Conservation (phyloP, 257 asterid species). For the Eustoma russellianum region DNA sequence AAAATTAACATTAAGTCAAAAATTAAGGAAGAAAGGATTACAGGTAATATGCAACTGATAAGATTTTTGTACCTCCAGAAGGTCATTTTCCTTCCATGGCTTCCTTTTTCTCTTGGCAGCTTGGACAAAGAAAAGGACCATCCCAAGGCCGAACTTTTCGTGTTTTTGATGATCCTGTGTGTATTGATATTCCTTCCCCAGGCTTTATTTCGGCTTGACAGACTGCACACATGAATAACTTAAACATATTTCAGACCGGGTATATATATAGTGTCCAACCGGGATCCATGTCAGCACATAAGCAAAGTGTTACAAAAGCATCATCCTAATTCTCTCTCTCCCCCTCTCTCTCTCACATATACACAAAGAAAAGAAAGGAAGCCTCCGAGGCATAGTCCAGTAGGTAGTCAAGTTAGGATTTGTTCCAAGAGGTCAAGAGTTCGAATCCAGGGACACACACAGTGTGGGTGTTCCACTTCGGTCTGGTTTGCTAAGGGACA, state of each 20-base stretch:
- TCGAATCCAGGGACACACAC: no score
- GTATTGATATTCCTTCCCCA: constrained; percentile 87
- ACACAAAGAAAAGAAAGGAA: constrained; percentile 1
- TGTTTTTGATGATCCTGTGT: constrained; percentile 36
- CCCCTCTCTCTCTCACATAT: not conserved
- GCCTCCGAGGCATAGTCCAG: no score
- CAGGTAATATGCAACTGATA: constrained; percentile 2
- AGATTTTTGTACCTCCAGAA: constrained; percentile 52
- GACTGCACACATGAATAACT: constrained; percentile 88
- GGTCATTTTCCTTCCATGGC: constrained; percentile 95
- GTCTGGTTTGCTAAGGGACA: no score
- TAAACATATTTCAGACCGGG: constrained; percentile 93
- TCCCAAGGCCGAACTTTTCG: constrained; percentile 90
- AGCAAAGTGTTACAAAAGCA: constrained; percentile 1
- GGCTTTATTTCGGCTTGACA: constrained; percentile 95
- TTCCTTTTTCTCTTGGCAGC: constrained; percentile 93
- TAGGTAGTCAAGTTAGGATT: no score
- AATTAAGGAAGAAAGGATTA: not conserved
- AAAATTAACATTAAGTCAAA: constrained; percentile 10
- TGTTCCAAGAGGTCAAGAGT: no score
- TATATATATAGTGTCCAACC: constrained; percentile 82
- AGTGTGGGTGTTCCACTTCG: no score
- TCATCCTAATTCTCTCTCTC: no score
- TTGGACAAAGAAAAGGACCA: constrained; percentile 90
- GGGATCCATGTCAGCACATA: constrained; percentile 16